Base-by-base conservation (phyloP, 2,329 filamentous ascomycete species). In the Penicillium sp. region DNA sequence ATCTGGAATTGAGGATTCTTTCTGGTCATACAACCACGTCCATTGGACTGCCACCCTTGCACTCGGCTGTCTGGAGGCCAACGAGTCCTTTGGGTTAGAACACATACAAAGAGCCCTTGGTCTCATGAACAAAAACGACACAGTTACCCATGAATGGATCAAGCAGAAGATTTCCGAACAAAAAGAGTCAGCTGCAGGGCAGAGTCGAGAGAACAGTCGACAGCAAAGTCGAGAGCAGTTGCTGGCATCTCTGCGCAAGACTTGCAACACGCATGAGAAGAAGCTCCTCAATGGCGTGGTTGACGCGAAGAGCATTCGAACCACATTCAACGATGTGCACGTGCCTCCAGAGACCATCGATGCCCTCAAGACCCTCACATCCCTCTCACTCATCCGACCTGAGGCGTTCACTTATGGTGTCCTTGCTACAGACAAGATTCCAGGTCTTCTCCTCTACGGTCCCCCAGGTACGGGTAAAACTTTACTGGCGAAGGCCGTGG, bases 321-420 rank as follows among this genome's bases (percentile, higher is more conserved):
- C 90, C 0, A 95, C 90, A 0, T 99, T 97, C 68, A 81, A 84
- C 22, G 89, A 96, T 69, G 88, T 99, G 18, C 90, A 96, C 64
- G 91, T 88, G 1, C 86, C 92, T 0, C 75, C 81, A 0, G 90
- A 92, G 56, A 96, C 91, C 2, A 88, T 95, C 29, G 90, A 94
- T 21, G 89, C 92, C 1, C 81, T 99, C 50, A 92, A 93, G 70
- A 90, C 91, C 5, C 81, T 97, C 47, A 99, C 94, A 0, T 90
- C 90, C 1, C 79, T 99, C 16, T 94, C 92, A 0, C 80, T 99
- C 5, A 80, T 90, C 47, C 86, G 93, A 0, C 94, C 94, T 0
- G 92, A 97, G 58, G 93, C 92, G n/a, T 99, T 97, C 74, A 87
- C 87, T 10, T 99, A 99, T 63, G 94, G 94, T 73, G 90, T 99